Evolutionary conservation across 192 early-diverging fungal genomes (phyloP), one percentile per base, ranked within the genome.

Genomic region (Pilaira anomala): DNA sequence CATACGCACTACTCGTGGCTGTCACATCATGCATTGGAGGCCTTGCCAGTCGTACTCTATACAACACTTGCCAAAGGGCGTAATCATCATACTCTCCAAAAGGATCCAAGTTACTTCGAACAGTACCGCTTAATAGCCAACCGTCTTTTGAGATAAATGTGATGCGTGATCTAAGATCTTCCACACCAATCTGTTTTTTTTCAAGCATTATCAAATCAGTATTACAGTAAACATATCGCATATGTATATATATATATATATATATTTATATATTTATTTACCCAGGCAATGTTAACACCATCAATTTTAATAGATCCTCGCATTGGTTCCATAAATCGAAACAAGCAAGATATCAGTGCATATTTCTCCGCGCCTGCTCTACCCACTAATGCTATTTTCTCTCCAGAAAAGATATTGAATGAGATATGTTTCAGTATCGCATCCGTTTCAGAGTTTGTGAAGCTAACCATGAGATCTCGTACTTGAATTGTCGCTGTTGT

Each of bases 361-460:
- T 83, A 78, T 48, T 91, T 91, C 30, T 89, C 91, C 0, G 85
- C 84, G 36, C 88, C 87, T 1, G 89, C 89, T 8, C 78, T 77
- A 6, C 93, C 92, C 7, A 92, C 91, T 3, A 97, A 87, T 13
- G 92, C 94, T 54, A 97, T 85, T 63, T 91, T 94, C 71, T 93
- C 88, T 12, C 86, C 80, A 1, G 86, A 74, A 0, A 74, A 58
- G 48, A 93, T 87, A 2, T 63, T 44, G 48, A 95, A 83, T 29
- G 73, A 69, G 12, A 75, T 55, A 42, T 61, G 45, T 11, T 45
- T 13, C 72, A 74, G 30, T 2, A 69, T 54, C 0, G 59, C 52
- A 28, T 66, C 67, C 16, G 30, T 64, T 14, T 82, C 88, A 18
- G 82, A 76, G 3, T 44, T 40, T 19, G 81, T 75, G 45, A 92